These are phyloP conservation scores for Erythrobasidium hasegawianum DNA, from an alignment of 1,284 basidiomycete species.

Conservation along the genomic window DNA sequence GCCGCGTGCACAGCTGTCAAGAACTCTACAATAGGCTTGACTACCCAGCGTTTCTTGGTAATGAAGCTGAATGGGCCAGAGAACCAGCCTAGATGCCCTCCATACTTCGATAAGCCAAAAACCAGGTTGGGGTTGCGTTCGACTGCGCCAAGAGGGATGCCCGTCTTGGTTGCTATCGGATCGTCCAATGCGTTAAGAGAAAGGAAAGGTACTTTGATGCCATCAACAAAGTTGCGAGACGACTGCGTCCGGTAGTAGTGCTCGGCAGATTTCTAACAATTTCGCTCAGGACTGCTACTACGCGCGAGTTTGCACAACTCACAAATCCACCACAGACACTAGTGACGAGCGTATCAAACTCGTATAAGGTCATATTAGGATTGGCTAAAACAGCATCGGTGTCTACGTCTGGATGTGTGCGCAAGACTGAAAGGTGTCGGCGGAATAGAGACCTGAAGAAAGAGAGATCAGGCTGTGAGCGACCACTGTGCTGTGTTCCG, in stretches of 20 bases:
- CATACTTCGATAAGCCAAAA: conserved; percentile 68
- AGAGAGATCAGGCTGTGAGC: neutral
- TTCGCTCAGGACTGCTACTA: conserved; percentile 40
- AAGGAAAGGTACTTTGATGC: conserved; percentile 55
- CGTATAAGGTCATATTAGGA: conserved; percentile 46
- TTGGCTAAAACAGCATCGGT: conserved; percentile 41
- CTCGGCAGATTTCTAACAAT: conserved; percentile 56
- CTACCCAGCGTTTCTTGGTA: conserved; percentile 62
- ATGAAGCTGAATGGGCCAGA: conserved; percentile 53
- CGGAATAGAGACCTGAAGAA: conserved; percentile 57
- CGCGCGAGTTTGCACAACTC: conserved; percentile 33
- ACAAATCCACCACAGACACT: conserved; percentile 68
- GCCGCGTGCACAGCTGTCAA: conserved; percentile 38
- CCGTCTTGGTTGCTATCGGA: conserved; percentile 61
- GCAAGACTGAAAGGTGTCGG: conserved; percentile 54
- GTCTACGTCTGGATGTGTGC: conserved; percentile 38
- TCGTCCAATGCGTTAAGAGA: conserved; percentile 87
- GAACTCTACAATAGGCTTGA: conserved; percentile 66
- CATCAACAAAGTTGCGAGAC: conserved; percentile 41
- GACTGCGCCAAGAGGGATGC: conserved; percentile 50
- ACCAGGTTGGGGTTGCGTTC: conserved; percentile 61
- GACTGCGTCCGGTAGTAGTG: conserved; percentile 65
- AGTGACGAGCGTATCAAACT: conserved; percentile 61
- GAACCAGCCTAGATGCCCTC: conserved; percentile 97
- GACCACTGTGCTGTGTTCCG: neutral